These are phyloP conservation scores for Cynanchum wilfordii DNA, from an alignment of 257 asterid species.

Conservation along the genomic window DNA sequence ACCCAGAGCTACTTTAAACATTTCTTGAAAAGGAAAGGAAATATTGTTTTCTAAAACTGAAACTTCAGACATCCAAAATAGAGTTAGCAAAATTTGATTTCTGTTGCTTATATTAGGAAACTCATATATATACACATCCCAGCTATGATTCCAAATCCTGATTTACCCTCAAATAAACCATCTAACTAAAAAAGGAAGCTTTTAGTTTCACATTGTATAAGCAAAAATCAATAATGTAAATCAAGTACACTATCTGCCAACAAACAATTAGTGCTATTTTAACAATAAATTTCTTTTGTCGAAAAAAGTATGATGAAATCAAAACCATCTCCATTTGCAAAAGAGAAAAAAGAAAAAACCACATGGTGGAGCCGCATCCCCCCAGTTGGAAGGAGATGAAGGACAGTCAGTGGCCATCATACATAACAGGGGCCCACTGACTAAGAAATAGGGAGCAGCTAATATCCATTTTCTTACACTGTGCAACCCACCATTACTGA, in stretches of 20 bases:
- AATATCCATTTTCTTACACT: neutral
- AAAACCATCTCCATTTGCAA: neutral
- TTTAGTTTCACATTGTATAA: neutral
- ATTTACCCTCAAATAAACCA: neutral
- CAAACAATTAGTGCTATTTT: neutral
- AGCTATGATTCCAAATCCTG: neutral
- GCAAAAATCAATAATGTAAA: neutral
- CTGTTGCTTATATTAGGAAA: neutral
- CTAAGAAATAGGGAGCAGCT: neutral
- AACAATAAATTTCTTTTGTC: neutral
- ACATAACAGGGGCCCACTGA: constrained; percentile 1
- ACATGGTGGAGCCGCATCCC: constrained; percentile 8
- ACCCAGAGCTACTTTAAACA: neutral
- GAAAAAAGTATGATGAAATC: neutral
- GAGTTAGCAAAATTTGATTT: neutral
- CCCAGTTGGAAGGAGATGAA: neutral
- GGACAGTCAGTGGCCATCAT: constrained; percentile 1
- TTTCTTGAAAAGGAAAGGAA: neutral
- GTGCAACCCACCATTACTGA: neutral
- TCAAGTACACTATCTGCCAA: neutral
- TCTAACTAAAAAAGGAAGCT: neutral
- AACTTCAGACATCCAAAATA: neutral
- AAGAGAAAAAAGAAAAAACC: neutral
- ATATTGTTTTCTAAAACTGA: neutral
- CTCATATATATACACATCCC: neutral